Evolutionary conservation across 1,284 basidiomycete genomes (phyloP).

Genomic region (Pisolithus thermaeus): DNA sequence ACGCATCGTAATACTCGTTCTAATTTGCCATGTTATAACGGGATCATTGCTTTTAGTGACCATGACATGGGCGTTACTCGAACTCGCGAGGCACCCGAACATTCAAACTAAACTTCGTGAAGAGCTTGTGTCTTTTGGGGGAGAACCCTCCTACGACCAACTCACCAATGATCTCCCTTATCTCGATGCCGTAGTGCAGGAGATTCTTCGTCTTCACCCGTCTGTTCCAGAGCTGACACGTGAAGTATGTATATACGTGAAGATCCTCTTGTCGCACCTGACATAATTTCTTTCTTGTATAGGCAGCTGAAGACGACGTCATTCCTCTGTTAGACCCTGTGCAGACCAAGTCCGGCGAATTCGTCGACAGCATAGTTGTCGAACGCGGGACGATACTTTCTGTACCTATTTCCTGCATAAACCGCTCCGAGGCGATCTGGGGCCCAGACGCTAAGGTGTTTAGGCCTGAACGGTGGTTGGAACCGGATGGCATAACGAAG

Average conservation of each 20-base stretch:
- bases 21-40: background rate
- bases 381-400: constrained; percentile 39
- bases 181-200: constrained; percentile 31
- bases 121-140: constrained; percentile 30
- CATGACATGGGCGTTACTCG: constrained; percentile 21
- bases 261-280: background rate
- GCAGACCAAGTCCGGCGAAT: constrained; percentile 31
- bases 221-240: constrained; percentile 10
- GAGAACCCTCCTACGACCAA: constrained; percentile 31
- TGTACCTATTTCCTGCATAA: constrained; percentile 38
- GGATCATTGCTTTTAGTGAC: constrained; percentile 7
- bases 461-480: constrained; percentile 37
- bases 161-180: constrained; percentile 28
- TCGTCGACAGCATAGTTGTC: constrained; percentile 36
- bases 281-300: constrained; percentile 24
- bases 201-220: constrained; percentile 17
- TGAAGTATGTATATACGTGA: constrained; percentile 25
- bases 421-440: constrained; percentile 45
- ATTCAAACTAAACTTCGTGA: constrained; percentile 36
- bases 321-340: constrained; percentile 45
- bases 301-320: constrained; percentile 46
- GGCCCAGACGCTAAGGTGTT: constrained; percentile 35
- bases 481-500: constrained; percentile 13
- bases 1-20: background rate
- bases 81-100: constrained; percentile 17